A percentile compares a stretch with the other conserved stretches of the same genome.
Conservation (phyloP, 148 eudicot genomes). For the Silene latifolia region DNA sequence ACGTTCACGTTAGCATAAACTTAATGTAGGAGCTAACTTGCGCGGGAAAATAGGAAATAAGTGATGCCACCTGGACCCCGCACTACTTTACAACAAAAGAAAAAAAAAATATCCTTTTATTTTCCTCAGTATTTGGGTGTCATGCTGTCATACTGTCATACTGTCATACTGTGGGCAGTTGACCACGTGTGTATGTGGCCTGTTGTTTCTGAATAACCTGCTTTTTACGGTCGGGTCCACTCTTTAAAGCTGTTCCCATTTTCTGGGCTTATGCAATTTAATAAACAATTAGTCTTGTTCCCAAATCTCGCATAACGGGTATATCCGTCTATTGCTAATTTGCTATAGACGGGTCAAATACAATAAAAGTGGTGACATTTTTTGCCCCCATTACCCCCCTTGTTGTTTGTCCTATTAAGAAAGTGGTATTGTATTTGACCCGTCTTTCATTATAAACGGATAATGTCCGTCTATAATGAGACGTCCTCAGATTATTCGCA, state of each 20-base stretch:
- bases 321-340: too few species aligned
- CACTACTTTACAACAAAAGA: neutral
- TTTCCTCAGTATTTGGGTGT: conserved; percentile 21
- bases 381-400: too few species aligned
- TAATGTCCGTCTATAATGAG: too few species aligned
- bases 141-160: neutral
- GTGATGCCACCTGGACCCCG: conserved; percentile 21
- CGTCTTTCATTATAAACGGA: too few species aligned
- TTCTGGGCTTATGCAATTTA: too few species aligned
- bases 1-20: conserved; percentile 10
- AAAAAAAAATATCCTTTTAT: neutral
- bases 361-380: too few species aligned
- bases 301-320: too few species aligned
- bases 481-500: too few species aligned
- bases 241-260: neutral
- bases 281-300: too few species aligned
- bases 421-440: too few species aligned
- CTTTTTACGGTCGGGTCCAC: conserved; percentile 27
- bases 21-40: conserved; percentile 4
- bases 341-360: too few species aligned
- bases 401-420: too few species aligned
- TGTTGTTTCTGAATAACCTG: conserved; percentile 16
- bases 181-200: conserved; percentile 20
- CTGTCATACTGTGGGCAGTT: conserved; percentile 5
- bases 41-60: conserved; percentile 18